Base-by-base conservation (phyloP, 106 monocot genomes). In the Dactylorhiza incarnata region DNA sequence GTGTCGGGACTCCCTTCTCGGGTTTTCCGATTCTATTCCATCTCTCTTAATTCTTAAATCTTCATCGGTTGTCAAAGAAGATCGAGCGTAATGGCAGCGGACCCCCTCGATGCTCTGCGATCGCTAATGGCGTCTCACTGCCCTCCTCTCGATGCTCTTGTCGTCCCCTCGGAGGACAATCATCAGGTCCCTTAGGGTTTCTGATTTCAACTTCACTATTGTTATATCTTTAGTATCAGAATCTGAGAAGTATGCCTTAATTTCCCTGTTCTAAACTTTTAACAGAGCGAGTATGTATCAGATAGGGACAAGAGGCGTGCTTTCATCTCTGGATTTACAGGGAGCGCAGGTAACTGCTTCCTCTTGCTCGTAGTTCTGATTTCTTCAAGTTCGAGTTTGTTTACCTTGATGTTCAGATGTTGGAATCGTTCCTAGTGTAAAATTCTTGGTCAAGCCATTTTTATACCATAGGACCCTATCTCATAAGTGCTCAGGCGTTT, bases 271-370 rank as follows among this genome's bases (percentile, higher is more conserved):
- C 73, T n/a, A n/a, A n/a, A n/a, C n/a, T n/a, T n/a, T n/a, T 74
- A 16, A 69, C 89, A 96, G 96, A 93, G 96, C 63, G 96, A 96
- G 78, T 96, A 96, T 75, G 96, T 96, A 5, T 93, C 96, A 0
- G 87, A 77, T 59, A 88, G 91, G 84, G 96, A 96, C 62, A 89
- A 89, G 74, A 86, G 96, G 83, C 88, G 96, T 8, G 63, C 79
- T 16, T 96, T 93, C 29, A 81, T 96, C 15, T 93, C 96, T 17
- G 93, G 93, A 22, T 96, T 96, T 84, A 89, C 87, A 7, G 96
- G 96, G n/a, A 96, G 96, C 73, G 93, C 96, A 16, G 96, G 96
- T 96, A 52, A 74, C 79, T 62, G 8, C 13, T 13, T 65, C 65
- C 29, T 29, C 9, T 11, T 82, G 2, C 10, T 75, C 26, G 13